Conservation (phyloP, 78 protist genomes). For the Fonticula alba region DNA sequence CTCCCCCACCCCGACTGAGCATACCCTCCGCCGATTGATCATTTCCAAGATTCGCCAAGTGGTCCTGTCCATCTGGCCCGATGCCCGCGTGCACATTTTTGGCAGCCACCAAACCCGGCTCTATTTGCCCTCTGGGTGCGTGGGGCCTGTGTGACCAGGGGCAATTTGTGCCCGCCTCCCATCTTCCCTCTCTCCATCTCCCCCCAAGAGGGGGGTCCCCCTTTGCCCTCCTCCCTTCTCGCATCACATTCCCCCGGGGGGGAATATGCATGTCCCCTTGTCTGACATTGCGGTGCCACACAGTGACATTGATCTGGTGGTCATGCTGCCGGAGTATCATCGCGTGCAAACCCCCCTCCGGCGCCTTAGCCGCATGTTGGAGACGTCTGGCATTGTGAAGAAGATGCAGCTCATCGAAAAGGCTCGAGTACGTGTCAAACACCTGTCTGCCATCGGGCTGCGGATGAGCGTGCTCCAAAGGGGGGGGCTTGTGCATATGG, state of each 20-base stretch:
- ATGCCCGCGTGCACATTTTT: not conserved
- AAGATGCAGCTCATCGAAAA: conserved; percentile 5
- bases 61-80: not conserved
- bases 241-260: not conserved
- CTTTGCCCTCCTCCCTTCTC: not conserved
- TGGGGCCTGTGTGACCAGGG: no score
- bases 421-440: conserved; percentile 4
- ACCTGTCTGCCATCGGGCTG: no score
- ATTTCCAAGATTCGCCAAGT: not conserved
- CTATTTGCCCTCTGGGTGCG: conserved; percentile 15
- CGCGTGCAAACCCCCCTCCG: not conserved
- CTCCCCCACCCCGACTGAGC: conserved; percentile 1
- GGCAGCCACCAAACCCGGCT: conserved; percentile 20
- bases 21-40: not conserved
- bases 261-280: not conserved
- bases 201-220: not conserved
- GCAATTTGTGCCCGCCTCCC: no score
- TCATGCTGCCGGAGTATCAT: not conserved
- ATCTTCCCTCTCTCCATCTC: not conserved
- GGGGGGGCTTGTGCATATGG: no score
- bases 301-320: conserved; percentile 24
- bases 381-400: not conserved
- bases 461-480: no score
- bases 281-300: not conserved
- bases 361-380: not conserved